Evolutionary conservation across 805 yeast genomes (phyloP), one percentile per base, ranked within the genome.

Genomic region (Ogataea wickerhamii): DNA sequence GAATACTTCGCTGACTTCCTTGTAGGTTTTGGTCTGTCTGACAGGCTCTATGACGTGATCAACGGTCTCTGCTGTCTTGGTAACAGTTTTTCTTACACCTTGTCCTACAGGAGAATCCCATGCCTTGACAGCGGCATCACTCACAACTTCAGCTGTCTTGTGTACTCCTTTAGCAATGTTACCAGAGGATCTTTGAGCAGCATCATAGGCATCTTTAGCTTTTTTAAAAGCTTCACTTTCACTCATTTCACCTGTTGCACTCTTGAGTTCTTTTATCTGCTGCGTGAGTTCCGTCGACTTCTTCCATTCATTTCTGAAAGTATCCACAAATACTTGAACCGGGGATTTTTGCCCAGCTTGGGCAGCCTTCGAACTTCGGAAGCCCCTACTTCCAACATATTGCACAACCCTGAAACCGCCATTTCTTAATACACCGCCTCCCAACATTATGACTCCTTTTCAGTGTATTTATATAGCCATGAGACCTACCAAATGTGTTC

Each of bases 71-170:
- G 94, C 96, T 3, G 96, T 80, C 36, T 76, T 74, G 41, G 73
- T 74, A n/a, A 87, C 91, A 0, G 88, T 87, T 30, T 78, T 72
- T 55, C 98, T 76, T n/a, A 96, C 89, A 34, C 82, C 83, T 60
- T 82, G 80, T 44, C 95, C 93, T 29, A 91, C 85, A 18, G 93
- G 86, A 1, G 96, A 87, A 44, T 93, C 96, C 98, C 98, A 93
- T 1, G 97, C 96, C 43, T 81, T 82, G 27, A 75, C 70, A 4
- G 96, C 98, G 31, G 80, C 95, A 41, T 75, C 82, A 38, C 96
- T 98, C 24, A 93, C 87, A 27, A 80, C 91, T 53, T 84, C 87
- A n/a, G 97, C 97, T 4, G 98, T 93, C 64, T 84, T 85, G 53
- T 78, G 76, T 38, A 87, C 76, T 29, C 87, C 82, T 58, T 84